Evolutionary conservation across 2,329 filamentous ascomycete species (phyloP), one percentile per base, ranked within the genome.

Genomic region (Ploettnerulaceae sp.): DNA sequence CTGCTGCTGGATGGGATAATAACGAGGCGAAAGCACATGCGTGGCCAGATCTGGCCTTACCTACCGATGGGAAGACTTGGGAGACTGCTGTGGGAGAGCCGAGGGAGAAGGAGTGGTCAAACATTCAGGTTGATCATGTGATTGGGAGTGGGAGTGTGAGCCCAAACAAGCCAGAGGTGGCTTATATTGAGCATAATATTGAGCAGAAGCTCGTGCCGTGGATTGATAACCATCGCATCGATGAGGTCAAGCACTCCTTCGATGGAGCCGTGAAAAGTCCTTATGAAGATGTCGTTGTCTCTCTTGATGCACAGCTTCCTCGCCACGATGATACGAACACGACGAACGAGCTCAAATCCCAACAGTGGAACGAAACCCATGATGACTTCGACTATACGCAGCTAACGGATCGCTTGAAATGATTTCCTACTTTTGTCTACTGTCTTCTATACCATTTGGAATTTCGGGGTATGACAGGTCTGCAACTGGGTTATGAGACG

Each of bases 371-470:
- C 22, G 14, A n/a, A 9, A 20, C 28, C 4, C 44, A 35, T 7
- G 50, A 52, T 48, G 50, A 41, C 3, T 53, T 57, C 26, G 50
- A 57, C 32, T 57, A 54, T 21, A 22, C 44, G 11, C 31, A 36
- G 22, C 25, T 55, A 18, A 35, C 44, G 8, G 48, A 55, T 24
- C 43, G 42, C 24, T 28, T 57, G 8, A 57, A 55, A 37, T 44
- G 15, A 36, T 21, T n/a, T 24, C 12, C 6, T 39, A 21, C 31
- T 40, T 29, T 26, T 42, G 25, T 24, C 28, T 5, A 25, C 25
- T 33, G 20, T 34, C 14, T 18, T 42, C 18, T 3, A 17, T 33
- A 5, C 25, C 12, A 21, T 28, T 28, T 20, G 29, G 22, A 18
- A 7, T 32, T 32, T 22, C 17, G 15, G 15, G 2, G 26, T 8